These are phyloP conservation scores for Cryptococcus jaspeensis DNA, from an alignment of 1,284 basidiomycete genomes.

Conservation along the genomic window DNA sequence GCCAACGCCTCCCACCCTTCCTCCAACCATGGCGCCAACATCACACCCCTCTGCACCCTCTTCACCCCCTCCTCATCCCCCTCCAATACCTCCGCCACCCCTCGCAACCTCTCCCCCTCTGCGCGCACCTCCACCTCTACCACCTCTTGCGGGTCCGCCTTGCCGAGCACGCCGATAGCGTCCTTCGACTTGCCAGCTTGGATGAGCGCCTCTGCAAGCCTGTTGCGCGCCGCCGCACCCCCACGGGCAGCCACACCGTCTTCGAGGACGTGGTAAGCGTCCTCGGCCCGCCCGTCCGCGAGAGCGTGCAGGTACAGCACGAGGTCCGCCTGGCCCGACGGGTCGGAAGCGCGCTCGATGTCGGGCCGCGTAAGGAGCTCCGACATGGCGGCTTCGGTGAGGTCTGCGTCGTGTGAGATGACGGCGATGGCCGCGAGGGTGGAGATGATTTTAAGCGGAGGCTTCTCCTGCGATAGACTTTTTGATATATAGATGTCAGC, in stretches of 20 bases:
- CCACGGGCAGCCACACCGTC: conserved; percentile 9
- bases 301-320: conserved; percentile 34
- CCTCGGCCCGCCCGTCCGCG: conserved; percentile 11
- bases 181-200: conserved; percentile 25
- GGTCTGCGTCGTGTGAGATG: conserved; percentile 69
- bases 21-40: conserved; percentile 64
- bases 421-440: conserved; percentile 83
- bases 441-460: conserved; percentile 68
- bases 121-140: conserved; percentile 6
- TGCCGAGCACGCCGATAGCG: conserved; percentile 36
- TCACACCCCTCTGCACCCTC: conserved; percentile 64
- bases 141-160: neutral
- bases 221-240: conserved; percentile 11
- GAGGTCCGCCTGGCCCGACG: conserved; percentile 29
- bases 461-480: conserved; percentile 62
- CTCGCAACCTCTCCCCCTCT: conserved; percentile 30
- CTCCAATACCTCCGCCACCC: conserved; percentile 27
- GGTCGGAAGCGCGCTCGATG: conserved; percentile 25
- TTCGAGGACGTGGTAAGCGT: conserved; percentile 21
- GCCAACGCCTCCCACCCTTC: conserved; percentile 57
- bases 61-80: conserved; percentile 29
- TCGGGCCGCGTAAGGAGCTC: conserved; percentile 61
- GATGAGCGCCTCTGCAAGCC: conserved; percentile 26
- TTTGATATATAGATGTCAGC: conserved; percentile 47
- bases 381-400: conserved; percentile 81